Base-by-base conservation (phyloP, 352 stramenopile genomes). In the Phytopythium boreale region DNA sequence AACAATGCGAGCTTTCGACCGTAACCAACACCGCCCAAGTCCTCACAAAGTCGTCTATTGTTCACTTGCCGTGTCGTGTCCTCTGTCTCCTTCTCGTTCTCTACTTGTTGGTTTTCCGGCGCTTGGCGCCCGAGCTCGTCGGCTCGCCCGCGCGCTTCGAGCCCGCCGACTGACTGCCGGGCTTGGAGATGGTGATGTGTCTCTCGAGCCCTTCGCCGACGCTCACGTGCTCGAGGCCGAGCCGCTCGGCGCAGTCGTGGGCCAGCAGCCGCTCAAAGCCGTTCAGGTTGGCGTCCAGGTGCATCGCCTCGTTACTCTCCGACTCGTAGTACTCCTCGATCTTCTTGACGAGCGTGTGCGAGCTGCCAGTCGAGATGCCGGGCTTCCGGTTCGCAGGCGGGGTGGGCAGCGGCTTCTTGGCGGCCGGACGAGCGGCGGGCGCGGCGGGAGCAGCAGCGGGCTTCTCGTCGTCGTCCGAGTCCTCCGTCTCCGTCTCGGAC, bases 291-390 rank as follows among this genome's bases (percentile, higher is more conserved):
- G 83, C 65, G 63, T 89, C 80, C 61, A 95, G 56, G 52, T 95
- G 87, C 50, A 95, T 56, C 63, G 76, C 68, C 27, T 80, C 63
- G 6, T 59, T 68, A 36, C 64, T 69, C 19, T 69, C 70, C n/a
- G 83, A 89, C 43, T 78, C 79, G 36, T 58, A 61, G 60, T 89
- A 95, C 29, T 68, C 74, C 59, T 94, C 83, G 15, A 95, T 93
- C 61, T 88, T 88, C 72, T 90, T 90, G 27, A 95, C 87, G n/a
- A 95, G 66, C 46, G 85, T 88, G 66, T 95, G 87, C 14, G 77
- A 82, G 51, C 77, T 93, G 59, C 74, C 77, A 0, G 68, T 63
- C 12, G 84, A 93, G 59, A 91, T 92, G 31, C 78, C 75, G 9
- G 65, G 63, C 19, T 67, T 64, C 46, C 72, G 50, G 39, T 63